These are phyloP conservation scores for Globisporangium megalacanthum DNA, from an alignment of 352 stramenopile species.

Conservation along the genomic window DNA sequence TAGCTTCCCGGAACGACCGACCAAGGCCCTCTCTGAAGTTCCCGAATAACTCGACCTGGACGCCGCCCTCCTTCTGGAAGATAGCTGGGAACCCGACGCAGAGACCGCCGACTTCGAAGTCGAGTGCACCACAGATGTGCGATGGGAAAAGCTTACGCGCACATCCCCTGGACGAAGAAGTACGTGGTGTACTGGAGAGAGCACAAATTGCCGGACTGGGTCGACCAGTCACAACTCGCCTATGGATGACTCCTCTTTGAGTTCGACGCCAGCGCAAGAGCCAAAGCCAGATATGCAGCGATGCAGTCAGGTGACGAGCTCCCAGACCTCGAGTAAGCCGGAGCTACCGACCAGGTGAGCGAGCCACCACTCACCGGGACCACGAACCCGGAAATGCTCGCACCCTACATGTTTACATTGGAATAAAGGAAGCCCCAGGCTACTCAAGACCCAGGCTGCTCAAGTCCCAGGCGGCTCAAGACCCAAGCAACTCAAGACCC, in stretches of 20 bases:
- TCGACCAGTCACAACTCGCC: slow-evolving; percentile 3
- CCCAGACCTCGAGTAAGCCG: not conserved
- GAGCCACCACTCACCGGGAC: not conserved
- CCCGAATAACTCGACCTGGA: slow-evolving; percentile 15
- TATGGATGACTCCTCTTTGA: slow-evolving; percentile 9
- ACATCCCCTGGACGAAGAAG: slow-evolving; percentile 7
- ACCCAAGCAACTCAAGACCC: too few relatives aligned
- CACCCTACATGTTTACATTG: not conserved
- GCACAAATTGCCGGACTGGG: slow-evolving; percentile 8
- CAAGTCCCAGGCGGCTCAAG: too few relatives aligned
- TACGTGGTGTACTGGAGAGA: slow-evolving; percentile 18
- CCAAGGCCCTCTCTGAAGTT: not conserved
- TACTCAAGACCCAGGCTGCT: too few relatives aligned
- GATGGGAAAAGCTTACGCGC: not conserved
- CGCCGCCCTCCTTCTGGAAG: slow-evolving; percentile 16
- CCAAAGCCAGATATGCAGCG: not conserved
- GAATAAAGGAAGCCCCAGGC: not conserved
- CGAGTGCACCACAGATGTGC: slow-evolving; percentile 8
- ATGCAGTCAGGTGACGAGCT: not conserved
- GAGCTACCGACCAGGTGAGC: too few relatives aligned
- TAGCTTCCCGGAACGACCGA: slow-evolving; percentile 3
- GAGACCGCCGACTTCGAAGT: slow-evolving; percentile 16
- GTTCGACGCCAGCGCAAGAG: not conserved
- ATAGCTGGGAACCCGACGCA: slow-evolving; percentile 17
- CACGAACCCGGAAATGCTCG: not conserved